Conservation (phyloP, 2,329 filamentous ascomycete species). For the Cryphonectria japonica region DNA sequence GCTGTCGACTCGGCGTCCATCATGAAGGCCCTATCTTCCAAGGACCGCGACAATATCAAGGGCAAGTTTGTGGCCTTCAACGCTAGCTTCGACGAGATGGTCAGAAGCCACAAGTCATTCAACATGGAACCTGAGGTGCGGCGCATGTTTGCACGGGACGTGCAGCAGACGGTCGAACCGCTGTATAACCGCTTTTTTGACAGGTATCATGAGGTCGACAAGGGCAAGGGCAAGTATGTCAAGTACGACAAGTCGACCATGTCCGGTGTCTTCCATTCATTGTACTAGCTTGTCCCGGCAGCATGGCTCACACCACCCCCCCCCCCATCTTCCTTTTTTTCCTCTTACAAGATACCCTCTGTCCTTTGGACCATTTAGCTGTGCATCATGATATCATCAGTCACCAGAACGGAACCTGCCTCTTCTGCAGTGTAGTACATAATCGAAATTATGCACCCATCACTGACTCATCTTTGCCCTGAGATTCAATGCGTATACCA, state of each 20-base stretch:
- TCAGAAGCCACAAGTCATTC: conserved; percentile 78
- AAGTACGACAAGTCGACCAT: conserved; percentile 92
- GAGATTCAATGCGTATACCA: background rate
- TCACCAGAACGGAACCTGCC: background rate
- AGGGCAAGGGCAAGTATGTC: conserved; percentile 96
- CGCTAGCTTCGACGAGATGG: conserved; percentile 83
- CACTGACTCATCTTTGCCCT: background rate
- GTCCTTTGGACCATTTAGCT: background rate
- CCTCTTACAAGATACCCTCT: conserved; percentile 8
- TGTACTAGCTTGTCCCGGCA: conserved; percentile 43
- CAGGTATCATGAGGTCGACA: conserved; percentile 95
- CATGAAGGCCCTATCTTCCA: conserved; percentile 80
- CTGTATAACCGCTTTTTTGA: conserved; percentile 96
- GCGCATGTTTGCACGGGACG: conserved; percentile 76
- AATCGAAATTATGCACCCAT: background rate
- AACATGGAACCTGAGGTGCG: conserved; percentile 92
- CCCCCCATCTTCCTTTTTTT: background rate
- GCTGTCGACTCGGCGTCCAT: conserved; percentile 77
- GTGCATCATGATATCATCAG: background rate
- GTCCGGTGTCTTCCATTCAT: conserved; percentile 63
- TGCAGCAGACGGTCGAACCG: conserved; percentile 90
- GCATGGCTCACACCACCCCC: background rate
- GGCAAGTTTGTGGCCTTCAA: conserved; percentile 96
- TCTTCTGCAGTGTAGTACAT: background rate
- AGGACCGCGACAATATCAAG: conserved; percentile 96